Conservation (phyloP, 1,284 basidiomycete genomes). For the Xerocomus nothofagi region DNA sequence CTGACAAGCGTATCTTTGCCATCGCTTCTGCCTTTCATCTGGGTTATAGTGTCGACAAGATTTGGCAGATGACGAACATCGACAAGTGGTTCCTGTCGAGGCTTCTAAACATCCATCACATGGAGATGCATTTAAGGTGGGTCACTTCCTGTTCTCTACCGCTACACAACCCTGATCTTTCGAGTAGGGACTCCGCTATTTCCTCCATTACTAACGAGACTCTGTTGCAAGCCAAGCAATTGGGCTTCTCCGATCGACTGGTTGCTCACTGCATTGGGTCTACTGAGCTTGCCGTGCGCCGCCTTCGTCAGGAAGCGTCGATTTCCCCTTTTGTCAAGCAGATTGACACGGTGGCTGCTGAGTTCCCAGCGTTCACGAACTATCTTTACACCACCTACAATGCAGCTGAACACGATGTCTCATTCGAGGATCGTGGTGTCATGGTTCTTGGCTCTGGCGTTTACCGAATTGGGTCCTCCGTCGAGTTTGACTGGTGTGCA, state of each 20-base stretch:
- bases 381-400: conserved; percentile 99
- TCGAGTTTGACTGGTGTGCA: conserved; percentile 99
- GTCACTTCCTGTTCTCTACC: background rate
- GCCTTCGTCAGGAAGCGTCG: conserved; percentile 79
- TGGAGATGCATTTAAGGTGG: conserved; percentile 80
- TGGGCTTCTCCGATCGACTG: conserved; percentile 95
- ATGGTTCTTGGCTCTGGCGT: conserved; percentile 99
- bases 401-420: conserved; percentile 88
- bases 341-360: conserved; percentile 98
- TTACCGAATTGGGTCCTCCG: conserved; percentile 97
- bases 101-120: conserved; percentile 78
- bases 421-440: conserved; percentile 88
- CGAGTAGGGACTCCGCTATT: conserved; percentile 63
- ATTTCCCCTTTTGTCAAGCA: conserved; percentile 96
- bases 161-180: conserved; percentile 2
- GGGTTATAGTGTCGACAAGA: conserved; percentile 93
- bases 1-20: conserved; percentile 91
- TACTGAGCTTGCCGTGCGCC: conserved; percentile 87
- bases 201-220: conserved; percentile 66
- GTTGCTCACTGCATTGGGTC: conserved; percentile 80
- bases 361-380: conserved; percentile 98
- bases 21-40: conserved; percentile 86
- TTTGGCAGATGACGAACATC: conserved; percentile 96
- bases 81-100: conserved; percentile 98
- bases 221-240: conserved; percentile 87